Evolutionary conservation across 2,329 filamentous ascomycete species (phyloP).

Genomic region (Elsinoe necatrix): DNA sequence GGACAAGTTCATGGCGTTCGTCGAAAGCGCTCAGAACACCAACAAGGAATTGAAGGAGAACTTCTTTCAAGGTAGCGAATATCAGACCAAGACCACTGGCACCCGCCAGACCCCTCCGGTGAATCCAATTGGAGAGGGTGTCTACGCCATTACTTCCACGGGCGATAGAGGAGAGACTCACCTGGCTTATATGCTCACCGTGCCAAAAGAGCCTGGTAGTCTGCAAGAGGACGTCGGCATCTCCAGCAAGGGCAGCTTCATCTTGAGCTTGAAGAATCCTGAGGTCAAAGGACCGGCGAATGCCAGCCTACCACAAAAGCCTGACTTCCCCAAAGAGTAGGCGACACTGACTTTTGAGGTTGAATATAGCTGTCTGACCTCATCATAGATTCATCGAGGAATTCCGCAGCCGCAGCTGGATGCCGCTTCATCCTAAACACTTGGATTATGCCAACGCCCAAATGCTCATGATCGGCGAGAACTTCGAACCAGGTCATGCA

Average conservation of each 20-base stretch:
- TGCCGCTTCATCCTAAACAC: conserved; percentile 62
- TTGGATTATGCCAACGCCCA: conserved; percentile 68
- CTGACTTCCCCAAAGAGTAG: conserved; percentile 63
- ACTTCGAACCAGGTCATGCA: conserved; percentile 48
- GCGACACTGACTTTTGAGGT: neutral
- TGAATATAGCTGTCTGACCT: neutral
- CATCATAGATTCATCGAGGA: conserved; percentile 49
- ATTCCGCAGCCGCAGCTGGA: conserved; percentile 66
- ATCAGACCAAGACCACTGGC: conserved; percentile 68
- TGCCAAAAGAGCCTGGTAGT: conserved; percentile 60
- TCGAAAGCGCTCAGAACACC: conserved; percentile 61
- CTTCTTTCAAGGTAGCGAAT: conserved; percentile 59
- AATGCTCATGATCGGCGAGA: conserved; percentile 69
- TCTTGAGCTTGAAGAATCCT: conserved; percentile 74
- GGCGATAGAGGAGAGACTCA: conserved; percentile 53
- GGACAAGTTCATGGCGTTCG: conserved; percentile 73
- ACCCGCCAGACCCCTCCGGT: conserved; percentile 60
- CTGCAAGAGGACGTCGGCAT: conserved; percentile 70
- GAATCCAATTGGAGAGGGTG: conserved; percentile 70
- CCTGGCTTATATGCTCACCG: conserved; percentile 69
- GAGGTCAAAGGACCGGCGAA: conserved; percentile 56
- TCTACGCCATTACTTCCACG: conserved; percentile 71
- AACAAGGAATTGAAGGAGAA: conserved; percentile 63
- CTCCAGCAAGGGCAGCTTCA: conserved; percentile 62
- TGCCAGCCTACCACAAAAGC: conserved; percentile 53